A percentile compares a stretch with the other conserved stretches of the same genome.
Evolutionary conservation across 306 rosid genomes (phyloP).

Genomic region (Adenanthera pavonina): DNA sequence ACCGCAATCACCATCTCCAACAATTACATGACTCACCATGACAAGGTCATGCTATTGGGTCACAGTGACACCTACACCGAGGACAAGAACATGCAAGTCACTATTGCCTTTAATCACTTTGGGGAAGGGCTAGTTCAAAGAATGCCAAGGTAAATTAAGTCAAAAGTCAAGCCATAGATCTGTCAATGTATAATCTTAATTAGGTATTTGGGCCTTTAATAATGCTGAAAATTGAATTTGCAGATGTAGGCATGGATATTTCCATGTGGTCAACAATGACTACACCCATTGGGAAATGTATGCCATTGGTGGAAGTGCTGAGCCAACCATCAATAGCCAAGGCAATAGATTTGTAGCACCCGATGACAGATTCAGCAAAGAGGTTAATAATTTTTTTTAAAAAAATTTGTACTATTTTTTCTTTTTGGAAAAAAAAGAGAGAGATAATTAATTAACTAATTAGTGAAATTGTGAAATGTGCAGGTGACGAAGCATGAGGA

Average conservation of each 20-base stretch:
- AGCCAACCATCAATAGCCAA: conserved; percentile 94
- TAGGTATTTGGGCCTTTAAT: background rate
- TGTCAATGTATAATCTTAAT: background rate
- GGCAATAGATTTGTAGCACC: conserved; percentile 96
- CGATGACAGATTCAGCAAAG: conserved; percentile 78
- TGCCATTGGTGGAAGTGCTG: conserved; percentile 96
- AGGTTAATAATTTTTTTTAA: conserved; percentile 39
- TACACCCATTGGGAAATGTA: conserved; percentile 99
- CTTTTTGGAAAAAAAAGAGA: no score
- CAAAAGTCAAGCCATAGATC: background rate
- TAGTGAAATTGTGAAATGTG: background rate
- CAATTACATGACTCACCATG: conserved; percentile 97
- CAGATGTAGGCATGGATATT: conserved; percentile 97
- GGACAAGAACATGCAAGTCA: conserved; percentile 93
- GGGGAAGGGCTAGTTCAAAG: conserved; percentile 98
- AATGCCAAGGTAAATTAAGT: conserved; percentile 80
- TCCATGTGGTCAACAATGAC: conserved; percentile 99
- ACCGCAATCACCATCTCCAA: conserved; percentile 85
- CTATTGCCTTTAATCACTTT: conserved; percentile 94
- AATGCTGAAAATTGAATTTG: background rate
- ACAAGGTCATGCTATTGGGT: conserved; percentile 92
- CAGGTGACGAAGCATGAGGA: conserved; percentile 98
- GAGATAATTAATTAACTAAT: background rate
- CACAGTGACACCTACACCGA: conserved; percentile 85
- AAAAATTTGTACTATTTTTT: no score